Conservation (phyloP, 768 basidiomycete species). For the Hericium erinaceus region DNA sequence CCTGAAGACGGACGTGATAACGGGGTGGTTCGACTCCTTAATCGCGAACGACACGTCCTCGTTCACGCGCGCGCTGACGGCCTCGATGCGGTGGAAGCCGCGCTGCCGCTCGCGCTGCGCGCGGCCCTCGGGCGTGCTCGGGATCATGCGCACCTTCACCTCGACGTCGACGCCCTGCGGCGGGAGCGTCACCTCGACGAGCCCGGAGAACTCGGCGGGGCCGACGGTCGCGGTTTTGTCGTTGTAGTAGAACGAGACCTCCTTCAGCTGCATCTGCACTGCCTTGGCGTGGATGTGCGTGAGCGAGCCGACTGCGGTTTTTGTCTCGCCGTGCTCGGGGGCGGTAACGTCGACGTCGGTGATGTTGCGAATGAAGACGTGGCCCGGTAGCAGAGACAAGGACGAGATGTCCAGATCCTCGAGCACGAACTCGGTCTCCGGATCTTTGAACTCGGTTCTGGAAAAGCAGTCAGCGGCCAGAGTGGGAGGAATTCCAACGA, state of each 20-base stretch:
- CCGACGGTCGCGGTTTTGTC: slow-evolving; percentile 47
- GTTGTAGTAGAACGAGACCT: slow-evolving; percentile 68
- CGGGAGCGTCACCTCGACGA: slow-evolving; percentile 53
- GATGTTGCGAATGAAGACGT: slow-evolving; percentile 64
- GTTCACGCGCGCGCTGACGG: slow-evolving; percentile 42
- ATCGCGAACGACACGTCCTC: slow-evolving; percentile 48
- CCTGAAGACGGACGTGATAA: slow-evolving; percentile 53
- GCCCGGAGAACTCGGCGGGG: slow-evolving; percentile 50
- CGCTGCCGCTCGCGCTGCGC: slow-evolving; percentile 34
- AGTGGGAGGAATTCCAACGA: neutral
- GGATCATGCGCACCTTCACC: slow-evolving; percentile 54
- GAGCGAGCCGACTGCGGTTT: slow-evolving; percentile 48
- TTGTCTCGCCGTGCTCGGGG: slow-evolving; percentile 25
- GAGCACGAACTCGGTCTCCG: slow-evolving; percentile 61
- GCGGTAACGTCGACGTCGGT: slow-evolving; percentile 51
- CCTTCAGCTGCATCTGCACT: slow-evolving; percentile 49
- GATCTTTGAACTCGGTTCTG: slow-evolving; percentile 66
- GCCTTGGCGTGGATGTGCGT: slow-evolving; percentile 61
- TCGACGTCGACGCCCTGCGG: slow-evolving; percentile 62
- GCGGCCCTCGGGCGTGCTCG: slow-evolving; percentile 33
- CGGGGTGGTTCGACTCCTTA: slow-evolving; percentile 52
- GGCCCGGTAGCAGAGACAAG: slow-evolving; percentile 57
- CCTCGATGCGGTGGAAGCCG: slow-evolving; percentile 53
- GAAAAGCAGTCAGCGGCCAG: neutral
- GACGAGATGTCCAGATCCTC: slow-evolving; percentile 67